A percentile compares a stretch with the other conserved stretches of the same genome.
Conservation (phyloP, 805 yeast species). For the Saccharomycopsis lassenensis region DNA sequence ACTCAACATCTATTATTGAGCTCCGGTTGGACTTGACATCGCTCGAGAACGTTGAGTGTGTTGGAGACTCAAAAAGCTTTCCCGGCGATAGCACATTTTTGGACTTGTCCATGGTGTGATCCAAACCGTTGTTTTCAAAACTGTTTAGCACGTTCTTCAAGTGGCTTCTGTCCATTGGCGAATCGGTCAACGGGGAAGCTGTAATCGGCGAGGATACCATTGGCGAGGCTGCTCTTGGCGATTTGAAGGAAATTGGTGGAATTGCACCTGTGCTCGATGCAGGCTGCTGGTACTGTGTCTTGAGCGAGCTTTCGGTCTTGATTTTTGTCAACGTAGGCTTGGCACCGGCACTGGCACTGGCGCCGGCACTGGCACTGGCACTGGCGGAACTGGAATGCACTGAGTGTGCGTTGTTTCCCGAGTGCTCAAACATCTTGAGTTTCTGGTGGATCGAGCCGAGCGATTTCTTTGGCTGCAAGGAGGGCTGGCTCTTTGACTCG, state of each 20-base stretch:
- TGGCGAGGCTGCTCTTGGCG: slow-evolving; percentile 10
- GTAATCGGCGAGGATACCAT: slow-evolving; percentile 8
- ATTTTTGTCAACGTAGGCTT: slow-evolving; percentile 7
- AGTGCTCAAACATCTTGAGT: not conserved
- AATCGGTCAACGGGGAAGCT: not conserved
- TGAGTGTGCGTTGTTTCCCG: no score
- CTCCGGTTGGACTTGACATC: slow-evolving; percentile 8
- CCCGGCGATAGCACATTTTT: slow-evolving; percentile 5
- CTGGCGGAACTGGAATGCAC: no score
- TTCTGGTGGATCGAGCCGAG: slow-evolving; percentile 2
- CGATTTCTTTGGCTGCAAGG: not conserved
- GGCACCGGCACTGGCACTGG: slow-evolving; percentile 1
- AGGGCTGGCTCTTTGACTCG: not conserved
- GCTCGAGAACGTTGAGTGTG: not conserved
- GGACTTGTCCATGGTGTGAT: slow-evolving; percentile 1
- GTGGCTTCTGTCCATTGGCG: slow-evolving; percentile 3
- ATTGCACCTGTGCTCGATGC: slow-evolving; percentile 5
- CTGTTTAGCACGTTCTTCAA: slow-evolving; percentile 9
- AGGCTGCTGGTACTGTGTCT: slow-evolving; percentile 4
- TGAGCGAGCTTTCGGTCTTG: slow-evolving; percentile 1
- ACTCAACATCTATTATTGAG: slow-evolving; percentile 15
- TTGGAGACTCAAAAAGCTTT: slow-evolving; percentile 11
- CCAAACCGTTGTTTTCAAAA: slow-evolving; percentile 10
- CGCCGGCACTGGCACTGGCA: not conserved
- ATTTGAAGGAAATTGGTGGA: slow-evolving; percentile 12